Conservation (phyloP, 2,329 filamentous ascomycete genomes). For the Malbranchea cinnamomea region DNA sequence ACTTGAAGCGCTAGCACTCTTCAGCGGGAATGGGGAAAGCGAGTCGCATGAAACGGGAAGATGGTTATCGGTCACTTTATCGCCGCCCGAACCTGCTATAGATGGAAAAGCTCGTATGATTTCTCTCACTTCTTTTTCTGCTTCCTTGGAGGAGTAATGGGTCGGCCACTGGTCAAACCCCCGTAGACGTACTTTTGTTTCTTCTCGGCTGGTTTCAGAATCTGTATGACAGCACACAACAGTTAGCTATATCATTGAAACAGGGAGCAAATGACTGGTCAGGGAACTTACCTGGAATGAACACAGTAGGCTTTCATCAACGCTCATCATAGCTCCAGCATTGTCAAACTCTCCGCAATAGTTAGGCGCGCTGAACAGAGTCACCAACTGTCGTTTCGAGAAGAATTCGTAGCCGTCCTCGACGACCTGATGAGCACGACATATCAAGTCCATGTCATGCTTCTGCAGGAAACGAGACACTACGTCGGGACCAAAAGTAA, state of each 20-base stretch:
- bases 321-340: constrained; percentile 98
- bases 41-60: neutral
- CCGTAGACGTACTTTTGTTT: constrained; percentile 98
- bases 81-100: constrained; percentile 89
- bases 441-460: constrained; percentile 99
- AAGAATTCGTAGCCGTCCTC: constrained; percentile 99
- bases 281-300: constrained; percentile 71
- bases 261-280: neutral
- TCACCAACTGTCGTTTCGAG: constrained; percentile 93
- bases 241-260: constrained; percentile 8
- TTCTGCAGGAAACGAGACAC: constrained; percentile 96
- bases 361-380: constrained; percentile 94
- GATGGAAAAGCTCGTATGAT: constrained; percentile 57
- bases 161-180: constrained; percentile 55
- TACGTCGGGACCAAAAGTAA: constrained; percentile 95
- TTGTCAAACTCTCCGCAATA: constrained; percentile 99
- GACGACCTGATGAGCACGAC: constrained; percentile 94
- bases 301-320: constrained; percentile 94
- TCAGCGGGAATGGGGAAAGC: neutral
- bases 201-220: constrained; percentile 99
- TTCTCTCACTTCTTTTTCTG: constrained; percentile 52
- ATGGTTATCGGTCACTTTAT: no score
- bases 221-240: constrained; percentile 37
- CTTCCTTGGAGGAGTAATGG: constrained; percentile 56
- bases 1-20: no score